Base-by-base conservation (phyloP, 176 grass and related monocot genomes). In the Carex pumila region DNA sequence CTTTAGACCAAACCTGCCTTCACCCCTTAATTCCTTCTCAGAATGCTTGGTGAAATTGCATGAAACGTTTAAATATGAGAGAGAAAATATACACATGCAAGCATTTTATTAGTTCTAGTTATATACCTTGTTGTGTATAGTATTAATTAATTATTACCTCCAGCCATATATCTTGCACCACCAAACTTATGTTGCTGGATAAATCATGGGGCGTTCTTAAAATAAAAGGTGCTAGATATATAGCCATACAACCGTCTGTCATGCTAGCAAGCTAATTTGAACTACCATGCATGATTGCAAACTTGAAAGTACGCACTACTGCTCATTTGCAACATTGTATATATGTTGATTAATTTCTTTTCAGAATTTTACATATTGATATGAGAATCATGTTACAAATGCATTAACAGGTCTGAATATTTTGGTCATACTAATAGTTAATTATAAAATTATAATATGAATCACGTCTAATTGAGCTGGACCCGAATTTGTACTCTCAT, bases 61-160 rank as follows among this genome's bases (percentile, higher is more conserved):
- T 77, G 73, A 56, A 77, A 77, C 50, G 43, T 50, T 56, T 77
- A 14, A 77, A 77, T 77, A 56, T 77, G 73, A 77, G 73, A 77
- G 73, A 77, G 15, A 71, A 32, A 45, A 39, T 5, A 39, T 56
- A 77, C 25, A 77, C 73, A 77, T 77, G 50, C 25, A 56, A 56
- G 5, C 25, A 32, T 55, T 56, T 77, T 8, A 61, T 61, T 50
- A 32, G 6, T 77, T 49, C 25, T 32, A 32, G 47, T 6, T 32
- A 17, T 32, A 17, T 77, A 6, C 21, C 49, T 41, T 71, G 67
- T 68, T 68, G 13, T 71, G 6, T 11, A 50, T 50, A 50, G 67
- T 45, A 19, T 36, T 17, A 37, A 69, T 66, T 11, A 34, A 34
- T 34, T 12, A 74, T 52, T 52, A 21, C 17, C 49, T 76, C 21